Evolutionary conservation across 148 eudicot genomes (phyloP).

Genomic region (Vaccinium vitisidaea): DNA sequence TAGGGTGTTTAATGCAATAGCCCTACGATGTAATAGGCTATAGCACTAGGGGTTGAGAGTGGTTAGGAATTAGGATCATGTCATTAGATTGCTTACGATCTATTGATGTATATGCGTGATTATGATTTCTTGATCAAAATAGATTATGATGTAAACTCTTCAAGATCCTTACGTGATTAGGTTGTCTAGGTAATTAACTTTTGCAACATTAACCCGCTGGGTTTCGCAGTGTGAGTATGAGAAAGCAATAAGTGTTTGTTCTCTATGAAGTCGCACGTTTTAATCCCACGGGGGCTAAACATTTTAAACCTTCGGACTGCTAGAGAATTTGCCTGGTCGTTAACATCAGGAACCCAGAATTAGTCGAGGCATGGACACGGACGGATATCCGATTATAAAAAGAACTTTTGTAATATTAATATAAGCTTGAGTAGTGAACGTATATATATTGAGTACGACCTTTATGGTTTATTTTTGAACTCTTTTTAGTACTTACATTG

Average conservation of each 20-base stretch:
- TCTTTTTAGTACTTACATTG: background rate
- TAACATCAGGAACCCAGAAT: too few species aligned
- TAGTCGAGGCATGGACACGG: too few species aligned
- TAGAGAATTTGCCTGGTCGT: too few species aligned
- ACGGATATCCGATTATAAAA: too few species aligned
- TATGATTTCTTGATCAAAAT: background rate
- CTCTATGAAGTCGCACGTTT: too few species aligned
- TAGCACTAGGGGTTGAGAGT: constrained; percentile 1
- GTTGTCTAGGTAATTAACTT: background rate
- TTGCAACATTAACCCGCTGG: too few species aligned
- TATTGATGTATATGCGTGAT: background rate
- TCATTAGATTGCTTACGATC: background rate
- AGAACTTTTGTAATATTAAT: background rate
- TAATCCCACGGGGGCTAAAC: too few species aligned
- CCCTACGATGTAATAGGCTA: background rate
- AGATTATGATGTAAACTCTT: background rate
- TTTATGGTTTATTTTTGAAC: background rate
- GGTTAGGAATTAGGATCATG: constrained; percentile 1
- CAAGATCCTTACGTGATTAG: background rate
- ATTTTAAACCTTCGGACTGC: too few species aligned
- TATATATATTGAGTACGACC: background rate
- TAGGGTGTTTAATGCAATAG: background rate
- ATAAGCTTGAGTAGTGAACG: background rate
- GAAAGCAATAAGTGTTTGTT: too few species aligned
- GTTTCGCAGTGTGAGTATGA: too few species aligned